A percentile compares a stretch with the other conserved stretches of the same genome.
These are phyloP conservation scores for Conoideocrella luteorostrata DNA, from an alignment of 2,329 filamentous ascomycete genomes.

Conservation along the genomic window DNA sequence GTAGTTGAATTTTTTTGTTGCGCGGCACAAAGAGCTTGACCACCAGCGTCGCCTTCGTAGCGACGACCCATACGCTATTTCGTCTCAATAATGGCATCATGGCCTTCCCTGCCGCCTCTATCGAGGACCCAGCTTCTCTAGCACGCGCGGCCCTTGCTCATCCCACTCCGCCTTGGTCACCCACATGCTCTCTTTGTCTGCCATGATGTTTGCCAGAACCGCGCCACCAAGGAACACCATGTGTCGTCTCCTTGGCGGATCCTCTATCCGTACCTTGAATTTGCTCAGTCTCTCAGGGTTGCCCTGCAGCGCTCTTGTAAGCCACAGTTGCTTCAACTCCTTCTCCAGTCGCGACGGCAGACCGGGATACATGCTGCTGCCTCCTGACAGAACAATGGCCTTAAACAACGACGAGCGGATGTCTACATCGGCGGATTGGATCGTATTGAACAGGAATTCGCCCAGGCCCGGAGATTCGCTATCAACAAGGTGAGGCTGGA, in stretches of 20 bases:
- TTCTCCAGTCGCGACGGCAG: conserved; percentile 93
- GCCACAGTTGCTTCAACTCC: conserved; percentile 97
- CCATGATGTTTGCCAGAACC: conserved; percentile 97
- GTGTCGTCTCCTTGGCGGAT: conserved; percentile 89
- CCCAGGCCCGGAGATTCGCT: conserved; percentile 95
- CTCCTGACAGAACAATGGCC: conserved; percentile 92
- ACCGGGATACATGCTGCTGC: conserved; percentile 98
- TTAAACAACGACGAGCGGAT: conserved; percentile 92
- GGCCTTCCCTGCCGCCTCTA: conserved; percentile 31
- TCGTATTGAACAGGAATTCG: conserved; percentile 98
- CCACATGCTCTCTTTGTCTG: conserved; percentile 99
- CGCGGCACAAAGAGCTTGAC: conserved; percentile 1
- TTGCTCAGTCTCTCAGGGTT: conserved; percentile 93
- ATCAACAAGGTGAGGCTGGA: conserved; percentile 96
- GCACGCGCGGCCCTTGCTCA: conserved; percentile 75
- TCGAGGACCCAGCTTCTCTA: conserved; percentile 91
- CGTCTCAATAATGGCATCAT: neutral
- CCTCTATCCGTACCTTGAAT: conserved; percentile 99
- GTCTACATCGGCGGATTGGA: conserved; percentile 91
- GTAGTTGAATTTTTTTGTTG: neutral
- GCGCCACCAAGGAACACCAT: conserved; percentile 99
- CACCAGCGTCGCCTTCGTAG: neutral
- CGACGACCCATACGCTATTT: neutral
- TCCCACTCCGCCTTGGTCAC: conserved; percentile 96
- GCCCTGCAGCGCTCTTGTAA: conserved; percentile 81